Base-by-base conservation (phyloP, 2,329 filamentous ascomycete genomes). In the Fusarium sp. region DNA sequence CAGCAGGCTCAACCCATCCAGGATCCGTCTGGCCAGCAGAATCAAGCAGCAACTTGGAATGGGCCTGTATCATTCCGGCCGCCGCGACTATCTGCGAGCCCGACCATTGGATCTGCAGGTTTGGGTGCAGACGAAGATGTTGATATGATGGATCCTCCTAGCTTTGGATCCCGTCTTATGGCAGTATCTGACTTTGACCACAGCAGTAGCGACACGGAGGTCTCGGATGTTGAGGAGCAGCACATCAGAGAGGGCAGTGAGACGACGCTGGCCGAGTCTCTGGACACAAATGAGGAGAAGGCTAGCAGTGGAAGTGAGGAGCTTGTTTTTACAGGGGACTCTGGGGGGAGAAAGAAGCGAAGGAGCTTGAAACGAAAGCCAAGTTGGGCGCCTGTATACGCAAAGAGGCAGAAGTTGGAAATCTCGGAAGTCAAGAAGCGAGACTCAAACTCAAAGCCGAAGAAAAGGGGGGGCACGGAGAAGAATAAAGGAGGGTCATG, bases 341-440 rank as follows among this genome's bases (percentile, higher is more conserved):
- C 8, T 9, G 39, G 53, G 22, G n/a, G 26, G 21, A 42, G n/a
- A n/a, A 19, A 11, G 19, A 42, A 38, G 19, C 22, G 10, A 31
- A 47, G 38, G n/a, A n/a, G 19, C 39, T 47, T 68, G 53, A 70
- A 73, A 55, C 49, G 68, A 36, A 71, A 62, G 36, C 45, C 40
- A 31, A 58, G 40, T 10, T 65, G 44, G 58, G n/a, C 19, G 15
- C 14, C 28, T 22, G 13, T 21, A 28, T 14, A 42, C 3, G 15
- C 36, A 6, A 72, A 54, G 14, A 60, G 49, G 53, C 50, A n/a
- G 13, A 71, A 40, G 22, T 2, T n/a, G 21, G 33, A 31, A 8
- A 3, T 4, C 9, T n/a, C 34, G 6, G 22, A 40, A 26, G 17
- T n/a, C 5, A 39, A 26, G 31, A 49, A 42, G 33, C 38, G 19